Percentiles rank a stretch among this genome's conserved stretches.
These are phyloP conservation scores for Epichloe coenophiala DNA, from an alignment of 2,329 filamentous ascomycete species.

Conservation along the genomic window DNA sequence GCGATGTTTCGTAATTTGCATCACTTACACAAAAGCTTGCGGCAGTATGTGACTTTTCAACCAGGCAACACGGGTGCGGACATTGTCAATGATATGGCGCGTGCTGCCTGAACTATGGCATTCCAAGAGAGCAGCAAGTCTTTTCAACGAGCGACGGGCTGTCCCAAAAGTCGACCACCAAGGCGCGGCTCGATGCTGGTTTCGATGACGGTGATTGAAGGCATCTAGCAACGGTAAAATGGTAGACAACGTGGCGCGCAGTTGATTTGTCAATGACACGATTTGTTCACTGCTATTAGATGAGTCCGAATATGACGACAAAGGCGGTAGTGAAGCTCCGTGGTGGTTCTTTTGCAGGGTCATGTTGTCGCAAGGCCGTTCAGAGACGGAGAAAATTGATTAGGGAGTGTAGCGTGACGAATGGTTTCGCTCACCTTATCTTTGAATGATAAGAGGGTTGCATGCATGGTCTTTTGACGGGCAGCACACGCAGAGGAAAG, in stretches of 20 bases:
- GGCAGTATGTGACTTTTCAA: constrained; percentile 19
- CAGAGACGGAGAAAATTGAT: neutral
- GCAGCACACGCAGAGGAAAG: too few relatives aligned
- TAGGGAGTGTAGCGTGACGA: neutral
- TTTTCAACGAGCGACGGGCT: constrained; percentile 52
- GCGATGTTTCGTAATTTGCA: neutral
- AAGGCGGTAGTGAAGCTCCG: neutral
- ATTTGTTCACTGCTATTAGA: neutral
- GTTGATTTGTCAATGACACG: constrained; percentile 5
- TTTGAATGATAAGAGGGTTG: too few relatives aligned
- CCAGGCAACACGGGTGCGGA: constrained; percentile 15
- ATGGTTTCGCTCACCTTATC: too few relatives aligned
- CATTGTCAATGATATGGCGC: constrained; percentile 3
- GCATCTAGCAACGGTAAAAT: constrained; percentile 49
- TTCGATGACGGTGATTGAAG: constrained; percentile 73
- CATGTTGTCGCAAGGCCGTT: neutral
- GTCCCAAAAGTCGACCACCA: constrained; percentile 70
- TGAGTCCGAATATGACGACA: neutral
- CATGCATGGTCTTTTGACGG: too few relatives aligned
- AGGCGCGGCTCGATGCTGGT: constrained; percentile 68
- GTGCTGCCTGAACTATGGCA: neutral
- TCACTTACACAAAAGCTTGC: constrained; percentile 22
- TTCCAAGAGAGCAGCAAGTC: constrained; percentile 27
- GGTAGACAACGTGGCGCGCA: constrained; percentile 21
- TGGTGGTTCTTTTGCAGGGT: neutral